Evolutionary conservation across 108 stramenopile species (phyloP).

Genomic region (Cyclotella choctawhatcheeana): DNA sequence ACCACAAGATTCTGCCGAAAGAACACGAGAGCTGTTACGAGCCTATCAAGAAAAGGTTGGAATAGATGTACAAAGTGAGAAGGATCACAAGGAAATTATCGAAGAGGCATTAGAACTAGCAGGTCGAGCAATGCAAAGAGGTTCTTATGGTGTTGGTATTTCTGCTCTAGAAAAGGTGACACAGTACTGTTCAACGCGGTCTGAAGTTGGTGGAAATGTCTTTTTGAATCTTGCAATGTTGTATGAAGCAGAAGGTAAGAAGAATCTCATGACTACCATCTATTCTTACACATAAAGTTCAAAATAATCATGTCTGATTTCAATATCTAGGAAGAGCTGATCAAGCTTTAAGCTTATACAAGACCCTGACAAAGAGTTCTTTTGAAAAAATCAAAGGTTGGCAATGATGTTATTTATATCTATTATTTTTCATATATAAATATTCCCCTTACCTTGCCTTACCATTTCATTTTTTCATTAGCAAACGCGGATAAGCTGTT

Average conservation of each 20-base stretch:
- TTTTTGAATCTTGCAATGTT: conserved; percentile 91
- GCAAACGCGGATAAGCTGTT: conserved; percentile 77
- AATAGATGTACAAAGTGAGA: conserved; percentile 82
- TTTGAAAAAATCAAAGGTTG: conserved; percentile 84
- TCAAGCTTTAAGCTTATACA: conserved; percentile 75
- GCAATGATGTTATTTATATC: no score
- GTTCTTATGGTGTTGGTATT: conserved; percentile 78
- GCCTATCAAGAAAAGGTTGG: conserved; percentile 78
- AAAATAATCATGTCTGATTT: no score
- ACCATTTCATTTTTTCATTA: no score
- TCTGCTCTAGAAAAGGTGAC: conserved; percentile 88
- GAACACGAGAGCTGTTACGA: conserved; percentile 54
- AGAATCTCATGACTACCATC: no score
- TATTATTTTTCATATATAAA: no score
- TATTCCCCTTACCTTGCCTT: no score
- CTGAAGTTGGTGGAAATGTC: conserved; percentile 75
- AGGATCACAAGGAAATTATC: conserved; percentile 74
- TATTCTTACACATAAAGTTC: no score
- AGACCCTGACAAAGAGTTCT: conserved; percentile 66
- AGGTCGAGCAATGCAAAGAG: conserved; percentile 72
- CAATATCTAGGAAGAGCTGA: no score
- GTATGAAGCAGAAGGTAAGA: conserved; percentile 85
- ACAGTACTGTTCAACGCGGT: conserved; percentile 80
- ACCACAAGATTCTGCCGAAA: conserved; percentile 42
- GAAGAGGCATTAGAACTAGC: conserved; percentile 72